Evolutionary conservation across 495 filamentous ascomycete genomes (phyloP).

Genomic region (Aspergillus saccharolyticus): DNA sequence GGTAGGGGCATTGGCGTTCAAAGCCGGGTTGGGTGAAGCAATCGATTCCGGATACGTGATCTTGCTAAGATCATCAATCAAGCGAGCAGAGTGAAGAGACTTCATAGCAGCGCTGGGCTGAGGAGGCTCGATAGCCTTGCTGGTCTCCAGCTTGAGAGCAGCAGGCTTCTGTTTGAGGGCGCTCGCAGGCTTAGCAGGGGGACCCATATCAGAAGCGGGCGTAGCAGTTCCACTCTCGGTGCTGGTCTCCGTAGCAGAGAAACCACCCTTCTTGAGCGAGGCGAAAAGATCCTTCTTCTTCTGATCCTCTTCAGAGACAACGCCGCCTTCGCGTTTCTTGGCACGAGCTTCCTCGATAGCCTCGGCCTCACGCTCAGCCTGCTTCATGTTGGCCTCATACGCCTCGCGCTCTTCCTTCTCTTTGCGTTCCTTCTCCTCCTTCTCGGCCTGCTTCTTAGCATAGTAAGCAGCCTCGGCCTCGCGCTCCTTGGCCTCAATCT

Average conservation of each 20-base stretch:
- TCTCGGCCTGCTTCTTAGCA: constrained; percentile 55
- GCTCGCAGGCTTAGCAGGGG: constrained; percentile 49
- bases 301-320: constrained; percentile 26
- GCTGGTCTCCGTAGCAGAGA: constrained; percentile 42
- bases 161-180: constrained; percentile 67
- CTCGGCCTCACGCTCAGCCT: constrained; percentile 53
- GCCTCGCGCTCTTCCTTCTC: constrained; percentile 45
- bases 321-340: constrained; percentile 38
- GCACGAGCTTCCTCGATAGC: constrained; percentile 50
- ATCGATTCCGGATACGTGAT: constrained; percentile 73
- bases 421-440: constrained; percentile 59
- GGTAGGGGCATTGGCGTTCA: constrained; percentile 68
- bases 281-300: constrained; percentile 47
- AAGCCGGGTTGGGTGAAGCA: constrained; percentile 80
- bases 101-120: constrained; percentile 91
- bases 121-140: constrained; percentile 75
- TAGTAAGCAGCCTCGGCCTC: constrained; percentile 56
- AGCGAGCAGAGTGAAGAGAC: constrained; percentile 80
- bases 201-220: constrained; percentile 52
- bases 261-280: constrained; percentile 51
- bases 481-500: constrained; percentile 55
- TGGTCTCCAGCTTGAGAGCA: constrained; percentile 77
- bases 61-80: constrained; percentile 64
- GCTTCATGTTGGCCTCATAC: constrained; percentile 52
- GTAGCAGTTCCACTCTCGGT: constrained; percentile 54